A percentile compares a stretch with the other conserved stretches of the same genome.
Evolutionary conservation across 2,329 filamentous ascomycete genomes (phyloP).

Genomic region (Pseudopyricularia cyperi): DNA sequence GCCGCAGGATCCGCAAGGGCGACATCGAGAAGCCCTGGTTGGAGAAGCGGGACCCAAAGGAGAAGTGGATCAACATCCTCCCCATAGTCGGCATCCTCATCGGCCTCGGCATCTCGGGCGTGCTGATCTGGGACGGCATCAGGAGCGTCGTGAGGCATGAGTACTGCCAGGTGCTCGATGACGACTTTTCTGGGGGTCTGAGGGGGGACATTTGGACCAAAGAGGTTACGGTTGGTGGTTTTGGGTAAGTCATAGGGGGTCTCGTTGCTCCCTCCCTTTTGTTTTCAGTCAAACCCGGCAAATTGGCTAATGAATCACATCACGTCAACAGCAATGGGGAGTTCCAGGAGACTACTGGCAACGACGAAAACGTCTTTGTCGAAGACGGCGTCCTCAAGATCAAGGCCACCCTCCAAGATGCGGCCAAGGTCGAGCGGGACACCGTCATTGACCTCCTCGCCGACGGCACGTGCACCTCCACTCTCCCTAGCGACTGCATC

Average conservation of each 20-base stretch:
- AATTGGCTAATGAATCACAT: not conserved
- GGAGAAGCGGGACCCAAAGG: constrained; percentile 57
- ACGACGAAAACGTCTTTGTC: constrained; percentile 63
- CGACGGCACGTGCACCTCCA: constrained; percentile 56
- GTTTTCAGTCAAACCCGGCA: not conserved
- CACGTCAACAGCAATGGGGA: constrained; percentile 52
- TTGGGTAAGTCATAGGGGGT: constrained; percentile 42
- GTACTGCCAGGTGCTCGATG: constrained; percentile 56
- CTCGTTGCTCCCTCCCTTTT: not conserved
- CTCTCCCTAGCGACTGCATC: constrained; percentile 46
- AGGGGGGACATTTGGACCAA: constrained; percentile 55
- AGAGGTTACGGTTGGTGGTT: constrained; percentile 64
- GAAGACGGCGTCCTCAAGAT: constrained; percentile 58
- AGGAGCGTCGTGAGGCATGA: constrained; percentile 59
- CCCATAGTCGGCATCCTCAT: constrained; percentile 58
- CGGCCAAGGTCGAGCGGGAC: constrained; percentile 50
- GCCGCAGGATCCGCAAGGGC: constrained; percentile 57
- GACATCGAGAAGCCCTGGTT: constrained; percentile 69
- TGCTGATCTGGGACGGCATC: constrained; percentile 66
- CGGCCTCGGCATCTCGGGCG: constrained; percentile 53
- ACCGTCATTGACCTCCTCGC: constrained; percentile 54
- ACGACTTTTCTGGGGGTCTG: constrained; percentile 48
- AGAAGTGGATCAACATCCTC: constrained; percentile 79
- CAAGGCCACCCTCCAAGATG: constrained; percentile 65
- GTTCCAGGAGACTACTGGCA: constrained; percentile 63